phyloP scores from a whole-genome alignment of 257 asterid genomes.

The Solanum appendiculatum region DNA sequence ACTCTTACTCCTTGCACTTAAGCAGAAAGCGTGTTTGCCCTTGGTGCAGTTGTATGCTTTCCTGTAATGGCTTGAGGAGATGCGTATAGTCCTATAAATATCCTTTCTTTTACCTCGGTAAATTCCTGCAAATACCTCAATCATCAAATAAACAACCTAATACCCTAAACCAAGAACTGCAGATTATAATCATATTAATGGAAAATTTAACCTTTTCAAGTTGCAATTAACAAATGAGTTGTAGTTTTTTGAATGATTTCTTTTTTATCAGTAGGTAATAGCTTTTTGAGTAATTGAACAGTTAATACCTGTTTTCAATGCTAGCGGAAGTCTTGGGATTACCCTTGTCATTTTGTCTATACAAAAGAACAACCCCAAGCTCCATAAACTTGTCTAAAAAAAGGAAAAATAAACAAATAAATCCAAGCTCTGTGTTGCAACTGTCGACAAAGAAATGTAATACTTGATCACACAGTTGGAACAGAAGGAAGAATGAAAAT shows the following conservation, averaged over 20 bases:
- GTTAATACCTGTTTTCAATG: neutral
- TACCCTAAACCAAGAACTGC: neutral
- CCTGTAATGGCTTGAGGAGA: neutral
- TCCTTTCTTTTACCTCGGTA: neutral
- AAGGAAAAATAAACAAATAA: neutral
- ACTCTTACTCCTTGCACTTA: neutral
- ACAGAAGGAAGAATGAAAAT: neutral
- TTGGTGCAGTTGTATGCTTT: neutral
- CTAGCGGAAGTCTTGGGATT: neutral
- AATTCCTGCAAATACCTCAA: neutral
- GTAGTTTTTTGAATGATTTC: neutral
- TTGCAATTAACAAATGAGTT: neutral
- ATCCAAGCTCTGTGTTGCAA: neutral
- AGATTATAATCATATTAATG: neutral
- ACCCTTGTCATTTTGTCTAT: neutral
- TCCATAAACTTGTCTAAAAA: neutral
- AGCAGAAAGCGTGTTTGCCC: neutral
- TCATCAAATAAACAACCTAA: neutral
- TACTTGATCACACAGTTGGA: neutral
- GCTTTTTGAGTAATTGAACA: neutral
- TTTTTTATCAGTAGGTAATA: neutral
- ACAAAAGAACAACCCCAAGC: neutral
- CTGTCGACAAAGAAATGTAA: neutral
- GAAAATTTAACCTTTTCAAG: neutral
- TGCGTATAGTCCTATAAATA: neutral